Evolutionary conservation across 2,329 filamentous ascomycete genomes (phyloP), one percentile per base, ranked within the genome.

Genomic region (Colletotrichum sp.): DNA sequence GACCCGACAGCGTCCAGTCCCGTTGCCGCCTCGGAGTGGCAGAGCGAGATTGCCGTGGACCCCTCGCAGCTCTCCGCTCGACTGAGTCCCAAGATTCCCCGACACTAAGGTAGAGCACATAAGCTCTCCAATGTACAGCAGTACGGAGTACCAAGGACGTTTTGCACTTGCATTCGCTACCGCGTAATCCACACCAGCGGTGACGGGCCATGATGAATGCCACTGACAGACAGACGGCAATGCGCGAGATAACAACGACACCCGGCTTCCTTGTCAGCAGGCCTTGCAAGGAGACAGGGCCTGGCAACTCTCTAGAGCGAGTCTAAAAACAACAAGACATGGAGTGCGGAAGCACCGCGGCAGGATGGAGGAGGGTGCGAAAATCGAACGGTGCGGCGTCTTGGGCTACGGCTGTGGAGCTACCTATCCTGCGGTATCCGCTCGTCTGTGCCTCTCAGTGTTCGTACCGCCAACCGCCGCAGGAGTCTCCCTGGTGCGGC

Each of bases 31-130:
- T 68, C 39, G 70, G 71, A 69, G 55, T 71, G 72, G 60, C 68
- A 71, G 69, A 75, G 68, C 49, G 69, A 75, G 69, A 75, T 75
- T 72, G 62, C 24, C 69, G 72, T 75, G 68, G 72, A 57, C 69
- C 69, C 52, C 55, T 28, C 26, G 21, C 55, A 59, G 55, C 55
- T 62, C 32, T 21, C 21, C 30, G 28, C n/a, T 63, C 28, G 59
- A 63, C 59, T 24, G 59, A 30, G 59, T 34, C 28, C 59, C 59
- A 62, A 30, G 28, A 28, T 34, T 62, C 24, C n/a, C 24, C 26
- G 59, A n/a, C 39, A 44, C 39, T 44, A 39, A 16, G 15, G 34
- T 16, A 44, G 39, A 44, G 39, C 39, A 44, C 39, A 44, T 44
- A 44, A 44, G 39, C 39, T 44, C 39, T 44, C 39, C 39, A 44